Evolutionary conservation across 192 early-diverging fungal species (phyloP).

Genomic region (Chytriomyces confervae): DNA sequence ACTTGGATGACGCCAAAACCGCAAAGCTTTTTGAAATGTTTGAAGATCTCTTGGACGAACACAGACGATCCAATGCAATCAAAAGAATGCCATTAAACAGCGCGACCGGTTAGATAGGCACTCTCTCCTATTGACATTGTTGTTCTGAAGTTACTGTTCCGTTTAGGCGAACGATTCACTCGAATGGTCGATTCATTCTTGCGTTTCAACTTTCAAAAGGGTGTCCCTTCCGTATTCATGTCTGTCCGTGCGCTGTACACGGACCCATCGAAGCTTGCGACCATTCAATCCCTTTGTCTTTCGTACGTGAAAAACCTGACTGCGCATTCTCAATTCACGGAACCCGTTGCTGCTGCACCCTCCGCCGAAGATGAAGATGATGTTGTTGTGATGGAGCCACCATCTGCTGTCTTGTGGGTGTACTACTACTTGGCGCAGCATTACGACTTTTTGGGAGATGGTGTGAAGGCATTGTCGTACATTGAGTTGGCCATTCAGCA

Average conservation of each 20-base stretch:
- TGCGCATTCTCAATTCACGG: slow-evolving; percentile 26
- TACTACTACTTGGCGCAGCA: slow-evolving; percentile 91
- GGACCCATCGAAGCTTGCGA: slow-evolving; percentile 65
- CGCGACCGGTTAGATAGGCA: slow-evolving; percentile 62
- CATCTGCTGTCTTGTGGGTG: slow-evolving; percentile 86
- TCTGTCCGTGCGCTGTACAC: slow-evolving; percentile 79
- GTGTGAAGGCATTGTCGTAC: slow-evolving; percentile 71
- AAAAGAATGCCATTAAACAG: slow-evolving; percentile 78
- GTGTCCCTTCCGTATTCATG: slow-evolving; percentile 92
- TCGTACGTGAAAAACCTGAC: slow-evolving; percentile 58
- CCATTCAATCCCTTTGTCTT: slow-evolving; percentile 72
- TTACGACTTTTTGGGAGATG: slow-evolving; percentile 76
- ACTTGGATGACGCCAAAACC: slow-evolving; percentile 42
- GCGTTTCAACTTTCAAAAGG: slow-evolving; percentile 80
- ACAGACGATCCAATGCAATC: slow-evolving; percentile 82
- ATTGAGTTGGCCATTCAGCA: slow-evolving; percentile 84
- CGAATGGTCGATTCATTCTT: slow-evolving; percentile 69
- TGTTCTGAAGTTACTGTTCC: neutral
- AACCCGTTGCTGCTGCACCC: slow-evolving; percentile 31
- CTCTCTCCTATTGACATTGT: neutral
- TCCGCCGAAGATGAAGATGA: slow-evolving; percentile 51
- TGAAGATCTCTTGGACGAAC: slow-evolving; percentile 65
- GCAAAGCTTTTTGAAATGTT: slow-evolving; percentile 44
- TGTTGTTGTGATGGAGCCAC: slow-evolving; percentile 67
- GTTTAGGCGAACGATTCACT: slow-evolving; percentile 46